Conservation (phyloP, 805 yeast species). For the Candida chilensis region DNA sequence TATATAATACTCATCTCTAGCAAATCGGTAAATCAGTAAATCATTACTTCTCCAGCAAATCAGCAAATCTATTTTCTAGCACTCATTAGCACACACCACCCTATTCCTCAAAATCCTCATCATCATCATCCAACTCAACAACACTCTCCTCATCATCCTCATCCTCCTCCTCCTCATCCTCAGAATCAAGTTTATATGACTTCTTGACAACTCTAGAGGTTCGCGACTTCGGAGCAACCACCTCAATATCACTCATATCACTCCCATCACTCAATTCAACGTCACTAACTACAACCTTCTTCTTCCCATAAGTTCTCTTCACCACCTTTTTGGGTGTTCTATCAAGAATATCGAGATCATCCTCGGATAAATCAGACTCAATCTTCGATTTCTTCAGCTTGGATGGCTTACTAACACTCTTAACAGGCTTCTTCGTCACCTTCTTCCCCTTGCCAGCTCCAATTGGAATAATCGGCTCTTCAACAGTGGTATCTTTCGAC, state of each 20-base stretch:
- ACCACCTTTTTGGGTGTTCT: neutral
- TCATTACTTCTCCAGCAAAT: no score
- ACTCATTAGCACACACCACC: no score
- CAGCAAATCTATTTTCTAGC: no score
- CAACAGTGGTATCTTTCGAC: neutral
- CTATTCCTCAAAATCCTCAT: no score
- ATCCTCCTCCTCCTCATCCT: no score
- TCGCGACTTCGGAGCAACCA: neutral
- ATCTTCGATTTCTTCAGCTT: constrained; percentile 25
- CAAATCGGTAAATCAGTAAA: no score
- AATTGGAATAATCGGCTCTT: neutral
- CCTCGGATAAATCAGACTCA: constrained; percentile 10
- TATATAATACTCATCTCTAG: no score
- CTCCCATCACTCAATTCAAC: no score
- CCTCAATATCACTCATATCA: neutral
- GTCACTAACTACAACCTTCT: neutral
- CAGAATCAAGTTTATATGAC: no score
- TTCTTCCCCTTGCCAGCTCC: neutral
- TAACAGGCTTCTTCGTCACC: constrained; percentile 5
- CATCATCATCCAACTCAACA: no score
- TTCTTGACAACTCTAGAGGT: no score
- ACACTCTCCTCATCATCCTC: no score
- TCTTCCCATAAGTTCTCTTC: neutral
- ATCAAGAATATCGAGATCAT: neutral
- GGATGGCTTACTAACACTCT: constrained; percentile 26